A percentile compares a stretch with the other conserved stretches of the same genome.
phyloP scores from a whole-genome alignment of 805 yeast species.

The Candida andamanensis region DNA sequence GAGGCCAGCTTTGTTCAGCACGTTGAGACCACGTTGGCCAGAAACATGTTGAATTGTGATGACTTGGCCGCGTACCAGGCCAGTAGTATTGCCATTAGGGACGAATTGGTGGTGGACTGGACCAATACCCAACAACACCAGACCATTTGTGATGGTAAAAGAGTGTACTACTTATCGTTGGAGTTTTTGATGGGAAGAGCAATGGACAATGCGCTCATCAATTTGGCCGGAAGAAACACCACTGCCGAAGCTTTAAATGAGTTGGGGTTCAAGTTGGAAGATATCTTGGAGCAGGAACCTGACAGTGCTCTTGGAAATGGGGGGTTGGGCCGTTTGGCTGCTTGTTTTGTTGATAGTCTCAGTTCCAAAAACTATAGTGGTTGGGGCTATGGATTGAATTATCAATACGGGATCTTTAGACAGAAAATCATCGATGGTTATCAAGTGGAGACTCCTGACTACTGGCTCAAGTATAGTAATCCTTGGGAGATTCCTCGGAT shows the following conservation, averaged over 20 bases:
- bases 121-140: constrained; percentile 89
- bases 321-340: constrained; percentile 91
- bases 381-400: constrained; percentile 94
- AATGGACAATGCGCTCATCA: constrained; percentile 87
- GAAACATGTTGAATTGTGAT: constrained; percentile 89
- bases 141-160: constrained; percentile 75
- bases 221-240: constrained; percentile 60
- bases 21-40: constrained; percentile 87
- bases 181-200: constrained; percentile 95
- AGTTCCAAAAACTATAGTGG: constrained; percentile 85
- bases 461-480: constrained; percentile 83
- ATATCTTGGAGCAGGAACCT: constrained; percentile 77
- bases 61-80: constrained; percentile 91
- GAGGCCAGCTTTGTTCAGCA: constrained; percentile 70
- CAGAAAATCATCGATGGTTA: constrained; percentile 88
- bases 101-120: constrained; percentile 80
- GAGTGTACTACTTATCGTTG: constrained; percentile 80
- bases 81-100: constrained; percentile 72
- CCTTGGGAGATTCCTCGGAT: constrained; percentile 91
- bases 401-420: constrained; percentile 89
- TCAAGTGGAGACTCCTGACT: constrained; percentile 92
- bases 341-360: constrained; percentile 87
- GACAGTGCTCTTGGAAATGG: constrained; percentile 96
- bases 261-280: constrained; percentile 85
- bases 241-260: constrained; percentile 47